Evolutionary conservation across 2,329 filamentous ascomycete species (phyloP), one percentile per base, ranked within the genome.

Genomic region (Xylariaceae sp.): DNA sequence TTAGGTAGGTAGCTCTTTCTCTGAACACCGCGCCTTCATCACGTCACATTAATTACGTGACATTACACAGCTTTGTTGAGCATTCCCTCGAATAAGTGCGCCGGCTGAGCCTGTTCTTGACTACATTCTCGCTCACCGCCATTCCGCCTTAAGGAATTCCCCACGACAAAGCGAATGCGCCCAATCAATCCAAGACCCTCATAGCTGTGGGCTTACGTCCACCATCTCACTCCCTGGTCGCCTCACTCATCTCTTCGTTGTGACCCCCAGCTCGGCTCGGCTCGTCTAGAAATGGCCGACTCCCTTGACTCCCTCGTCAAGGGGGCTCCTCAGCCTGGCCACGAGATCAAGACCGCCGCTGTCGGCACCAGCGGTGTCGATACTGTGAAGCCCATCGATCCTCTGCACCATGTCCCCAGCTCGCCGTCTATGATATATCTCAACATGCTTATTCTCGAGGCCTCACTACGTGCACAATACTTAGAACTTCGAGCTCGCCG

Each of bases 401-500:
- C 90, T 31, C 81, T 92, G 59, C 86, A 85, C 64, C 84, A 86
- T 58, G 84, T 92, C 12, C 91, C 91, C n/a, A 92, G 88, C 68
- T 90, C 89, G 12, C 91, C 91, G 45, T 89, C 90, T 52, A 94
- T 96, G 77, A 96, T 99, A 68, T 99, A 99, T 74, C 85, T 99
- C 66, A 99, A 99, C 73, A 86, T 99, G 29, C 82, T 99, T 56
- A 95, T 99, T 65, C 88, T 99, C 71, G 94, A 99, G 72, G 91
- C 90, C 47, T 96, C 91, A 4, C 78, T 99, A 37, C 89, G 94
- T 61, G 86, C 90, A 29, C 94, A 99, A 67, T 97, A 95, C 72
- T 84, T 99, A 54, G 89, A 91, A 59, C 80, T 97, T 44, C 88
- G 92, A 56, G 88, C 91, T 46, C 86, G 94, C 42, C 83, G 91